phyloP scores from a whole-genome alignment of 2,329 filamentous ascomycete species.

The Pyrenochaeta sp. region DNA sequence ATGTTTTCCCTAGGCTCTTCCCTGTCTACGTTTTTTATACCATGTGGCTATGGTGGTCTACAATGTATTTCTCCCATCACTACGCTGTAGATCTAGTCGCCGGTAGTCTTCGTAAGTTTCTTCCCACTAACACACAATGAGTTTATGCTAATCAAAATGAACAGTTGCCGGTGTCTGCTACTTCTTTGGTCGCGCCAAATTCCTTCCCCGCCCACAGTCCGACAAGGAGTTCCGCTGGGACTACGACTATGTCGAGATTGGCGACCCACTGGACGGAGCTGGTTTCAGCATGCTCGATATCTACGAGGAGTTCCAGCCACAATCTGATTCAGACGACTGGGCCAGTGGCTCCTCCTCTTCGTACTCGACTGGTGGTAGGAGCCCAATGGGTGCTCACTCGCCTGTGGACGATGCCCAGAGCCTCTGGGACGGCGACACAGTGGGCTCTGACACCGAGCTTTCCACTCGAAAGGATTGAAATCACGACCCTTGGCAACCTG shows the following conservation, averaged over 20 bases:
- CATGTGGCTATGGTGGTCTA: slow-evolving; percentile 97
- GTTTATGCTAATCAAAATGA: slow-evolving; percentile 30
- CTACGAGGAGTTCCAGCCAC: slow-evolving; percentile 59
- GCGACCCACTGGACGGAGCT: slow-evolving; percentile 63
- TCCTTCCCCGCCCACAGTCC: slow-evolving; percentile 79
- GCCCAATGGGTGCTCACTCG: slow-evolving; percentile 56
- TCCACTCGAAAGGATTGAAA: slow-evolving; percentile 30
- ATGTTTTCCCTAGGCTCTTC: slow-evolving; percentile 85
- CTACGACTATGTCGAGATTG: slow-evolving; percentile 90
- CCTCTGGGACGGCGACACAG: slow-evolving; percentile 65
- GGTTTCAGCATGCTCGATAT: slow-evolving; percentile 64
- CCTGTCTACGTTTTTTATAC: slow-evolving; percentile 83
- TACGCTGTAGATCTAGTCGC: slow-evolving; percentile 93
- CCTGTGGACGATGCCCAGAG: slow-evolving; percentile 65
- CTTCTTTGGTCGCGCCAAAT: slow-evolving; percentile 81
- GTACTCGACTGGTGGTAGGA: slow-evolving; percentile 70
- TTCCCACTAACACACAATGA: neutral
- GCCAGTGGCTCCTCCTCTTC: slow-evolving; percentile 84
- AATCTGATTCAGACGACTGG: slow-evolving; percentile 84
- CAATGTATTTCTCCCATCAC: slow-evolving; percentile 97
- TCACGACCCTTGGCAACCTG: slow-evolving; percentile 11
- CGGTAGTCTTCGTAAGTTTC: slow-evolving; percentile 69
- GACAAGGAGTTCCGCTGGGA: slow-evolving; percentile 93
- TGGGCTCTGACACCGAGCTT: slow-evolving; percentile 56
- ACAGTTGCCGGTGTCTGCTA: slow-evolving; percentile 73